These are phyloP conservation scores for Escallonia herrerae DNA, from an alignment of 129 eudicot genomes.

Conservation along the genomic window DNA sequence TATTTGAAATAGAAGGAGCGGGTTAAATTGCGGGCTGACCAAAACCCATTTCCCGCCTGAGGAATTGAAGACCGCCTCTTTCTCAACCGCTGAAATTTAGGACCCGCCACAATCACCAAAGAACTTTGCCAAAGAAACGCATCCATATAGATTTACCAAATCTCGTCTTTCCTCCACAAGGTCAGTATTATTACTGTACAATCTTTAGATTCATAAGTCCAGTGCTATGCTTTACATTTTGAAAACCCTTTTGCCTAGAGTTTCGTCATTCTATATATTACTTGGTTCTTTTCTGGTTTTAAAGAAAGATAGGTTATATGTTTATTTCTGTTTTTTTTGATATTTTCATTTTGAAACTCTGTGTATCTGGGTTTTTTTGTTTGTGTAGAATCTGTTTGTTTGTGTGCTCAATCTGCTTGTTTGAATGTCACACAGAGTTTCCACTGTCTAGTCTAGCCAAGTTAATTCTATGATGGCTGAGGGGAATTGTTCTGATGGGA, in stretches of 20 bases:
- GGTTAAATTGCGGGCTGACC: not conserved
- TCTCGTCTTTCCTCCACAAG: slow-evolving; percentile 8
- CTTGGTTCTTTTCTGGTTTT: too few species aligned
- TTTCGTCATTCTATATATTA: too few species aligned
- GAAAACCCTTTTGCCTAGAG: too few species aligned
- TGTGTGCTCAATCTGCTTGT: too few species aligned
- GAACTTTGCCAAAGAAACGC: slow-evolving; percentile 7
- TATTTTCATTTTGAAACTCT: too few species aligned
- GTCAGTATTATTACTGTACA: slow-evolving; percentile 1
- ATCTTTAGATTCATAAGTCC: too few species aligned
- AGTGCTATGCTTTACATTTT: too few species aligned
- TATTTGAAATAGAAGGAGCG: not conserved
- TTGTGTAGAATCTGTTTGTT: too few species aligned
- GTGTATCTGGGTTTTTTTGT: too few species aligned
- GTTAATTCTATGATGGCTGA: slow-evolving; percentile 36
- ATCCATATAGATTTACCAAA: slow-evolving; percentile 1
- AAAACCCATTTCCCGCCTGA: slow-evolving; percentile 13
- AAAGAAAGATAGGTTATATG: not conserved
- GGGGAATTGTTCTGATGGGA: slow-evolving; percentile 22
- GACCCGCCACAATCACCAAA: not conserved
- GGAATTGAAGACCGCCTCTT: slow-evolving; percentile 1
- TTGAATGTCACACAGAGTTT: too few species aligned
- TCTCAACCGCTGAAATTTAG: not conserved
- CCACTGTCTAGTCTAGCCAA: not conserved
- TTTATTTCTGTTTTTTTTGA: too few species aligned